Base-by-base conservation (phyloP, 2,329 filamentous ascomycete species). In the Reticulascus tulasneorum region DNA sequence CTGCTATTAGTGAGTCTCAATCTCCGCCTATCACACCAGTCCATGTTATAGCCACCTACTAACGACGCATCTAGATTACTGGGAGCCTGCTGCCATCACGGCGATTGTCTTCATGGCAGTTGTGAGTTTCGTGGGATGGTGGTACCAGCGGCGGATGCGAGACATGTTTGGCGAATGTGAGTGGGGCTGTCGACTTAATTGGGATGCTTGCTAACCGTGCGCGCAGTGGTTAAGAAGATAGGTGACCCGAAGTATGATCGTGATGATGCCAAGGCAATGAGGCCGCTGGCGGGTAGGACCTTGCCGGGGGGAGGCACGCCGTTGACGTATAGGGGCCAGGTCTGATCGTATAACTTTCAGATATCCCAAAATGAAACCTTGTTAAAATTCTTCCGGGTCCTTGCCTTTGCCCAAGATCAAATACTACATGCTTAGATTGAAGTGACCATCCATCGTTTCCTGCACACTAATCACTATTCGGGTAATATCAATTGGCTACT, bases 111-210 rank as follows among this genome's bases (percentile, higher is more conserved):
- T 54, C 27, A 52, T 54, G 49, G 38, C 42, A 16, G 22, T 46
- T 7, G 45, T 52, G 12, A 46, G 42, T 28, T 53, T 51, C 13
- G 32, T 48, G 1, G 49, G 47, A 9, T 54, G 51, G 51, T 54
- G 48, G 50, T 53, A 54, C 16, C 51, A 54, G 37, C 41, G 49
- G n/a, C 43, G 44, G 9, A 51, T 48, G 47, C 45, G 50, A 1
- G 48, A 49, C 16, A n/a, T 49, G 2, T 53, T 53, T 27, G 15
- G 15, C 13, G 22, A 33, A n/a, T 12, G 31, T 33, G 19, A 7
- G 31, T 18, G 8, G 6, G 7, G 7, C 12, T 10, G n/a, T 19
- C 16, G 8, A 17, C 15, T 9, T 12, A 18, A 6, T 9, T 6
- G n/a, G 6, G 12, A 9, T 9, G 19, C 9, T 22, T 12, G 13